These are phyloP conservation scores for Metschnikowia continentalis DNA, from an alignment of 805 yeast genomes.

Conservation along the genomic window DNA sequence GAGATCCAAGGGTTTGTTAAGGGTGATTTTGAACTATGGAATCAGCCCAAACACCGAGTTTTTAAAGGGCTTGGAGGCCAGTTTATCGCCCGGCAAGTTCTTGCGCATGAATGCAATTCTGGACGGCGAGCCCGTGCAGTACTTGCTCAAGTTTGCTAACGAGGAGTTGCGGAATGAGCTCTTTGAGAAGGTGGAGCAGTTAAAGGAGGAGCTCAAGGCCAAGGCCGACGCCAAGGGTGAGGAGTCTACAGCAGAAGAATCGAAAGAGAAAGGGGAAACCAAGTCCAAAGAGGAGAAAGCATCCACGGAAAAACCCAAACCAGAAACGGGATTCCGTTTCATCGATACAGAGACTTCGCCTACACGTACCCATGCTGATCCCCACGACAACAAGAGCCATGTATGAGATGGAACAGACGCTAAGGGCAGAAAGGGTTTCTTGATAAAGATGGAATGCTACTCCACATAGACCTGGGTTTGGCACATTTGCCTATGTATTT, in stretches of 20 bases:
- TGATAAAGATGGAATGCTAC: background rate
- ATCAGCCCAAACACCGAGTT: slow-evolving; percentile 59
- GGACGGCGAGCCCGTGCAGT: slow-evolving; percentile 71
- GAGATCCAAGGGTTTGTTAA: slow-evolving; percentile 84
- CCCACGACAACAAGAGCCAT: background rate
- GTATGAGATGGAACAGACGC: background rate
- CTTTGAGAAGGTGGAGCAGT: slow-evolving; percentile 44
- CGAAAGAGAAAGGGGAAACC: background rate
- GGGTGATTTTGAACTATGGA: slow-evolving; percentile 76
- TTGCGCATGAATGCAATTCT: slow-evolving; percentile 69
- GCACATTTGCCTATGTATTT: background rate
- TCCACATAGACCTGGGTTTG: background rate
- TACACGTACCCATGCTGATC: background rate
- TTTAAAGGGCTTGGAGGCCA: slow-evolving; percentile 79
- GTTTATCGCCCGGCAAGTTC: slow-evolving; percentile 79
- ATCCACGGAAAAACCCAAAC: background rate
- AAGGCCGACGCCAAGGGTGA: background rate
- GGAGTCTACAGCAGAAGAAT: background rate
- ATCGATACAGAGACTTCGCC: background rate
- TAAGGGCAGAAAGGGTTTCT: too few relatives aligned
- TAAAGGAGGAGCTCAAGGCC: slow-evolving; percentile 19
- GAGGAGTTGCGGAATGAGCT: slow-evolving; percentile 57
- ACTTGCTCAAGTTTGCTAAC: slow-evolving; percentile 69
- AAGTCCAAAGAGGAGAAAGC: background rate
- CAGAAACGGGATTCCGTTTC: slow-evolving; percentile 9